These are phyloP conservation scores for Corchorus olitorius DNA, from an alignment of 345 rosid species.

Conservation along the genomic window DNA sequence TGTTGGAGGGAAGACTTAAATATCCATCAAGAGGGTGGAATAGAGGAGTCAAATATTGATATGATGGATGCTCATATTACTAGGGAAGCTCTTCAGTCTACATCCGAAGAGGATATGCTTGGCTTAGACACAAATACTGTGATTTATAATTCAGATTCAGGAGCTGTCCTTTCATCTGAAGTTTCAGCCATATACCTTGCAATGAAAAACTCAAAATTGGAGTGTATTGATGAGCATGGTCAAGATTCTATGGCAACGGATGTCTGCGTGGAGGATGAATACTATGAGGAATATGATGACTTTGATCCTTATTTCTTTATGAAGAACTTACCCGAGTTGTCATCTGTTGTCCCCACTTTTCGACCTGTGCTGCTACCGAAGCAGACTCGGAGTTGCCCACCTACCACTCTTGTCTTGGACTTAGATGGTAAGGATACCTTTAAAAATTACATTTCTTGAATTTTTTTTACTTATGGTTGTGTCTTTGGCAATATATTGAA, in stretches of 20 bases:
- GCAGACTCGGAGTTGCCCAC: slow-evolving; percentile 97
- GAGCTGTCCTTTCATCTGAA: slow-evolving; percentile 60
- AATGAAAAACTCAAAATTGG: slow-evolving; percentile 94
- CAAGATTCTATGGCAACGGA: slow-evolving; percentile 75
- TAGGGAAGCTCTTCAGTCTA: slow-evolving; percentile 28
- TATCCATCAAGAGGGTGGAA: slow-evolving; percentile 26
- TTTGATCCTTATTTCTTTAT: slow-evolving; percentile 92
- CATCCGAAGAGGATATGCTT: slow-evolving; percentile 40
- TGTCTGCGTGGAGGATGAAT: slow-evolving; percentile 68
- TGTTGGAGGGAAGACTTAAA: slow-evolving; percentile 34
- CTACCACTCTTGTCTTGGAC: slow-evolving; percentile 91
- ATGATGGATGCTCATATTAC: slow-evolving; percentile 26
- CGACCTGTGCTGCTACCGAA: slow-evolving; percentile 84
- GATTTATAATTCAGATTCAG: slow-evolving; percentile 52
- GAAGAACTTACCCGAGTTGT: slow-evolving; percentile 84
- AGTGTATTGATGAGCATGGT: slow-evolving; percentile 82
- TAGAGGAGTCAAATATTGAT: slow-evolving; percentile 27
- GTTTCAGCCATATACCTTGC: slow-evolving; percentile 96
- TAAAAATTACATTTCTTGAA: background rate
- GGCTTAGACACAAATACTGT: slow-evolving; percentile 38
- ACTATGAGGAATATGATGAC: slow-evolving; percentile 80
- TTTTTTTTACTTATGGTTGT: background rate
- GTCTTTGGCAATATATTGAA: background rate
- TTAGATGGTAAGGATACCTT: slow-evolving; percentile 75
- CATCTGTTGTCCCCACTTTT: slow-evolving; percentile 87